Conservation (phyloP, 1,139 yeast genomes). For the Lodderomyces margitis region DNA sequence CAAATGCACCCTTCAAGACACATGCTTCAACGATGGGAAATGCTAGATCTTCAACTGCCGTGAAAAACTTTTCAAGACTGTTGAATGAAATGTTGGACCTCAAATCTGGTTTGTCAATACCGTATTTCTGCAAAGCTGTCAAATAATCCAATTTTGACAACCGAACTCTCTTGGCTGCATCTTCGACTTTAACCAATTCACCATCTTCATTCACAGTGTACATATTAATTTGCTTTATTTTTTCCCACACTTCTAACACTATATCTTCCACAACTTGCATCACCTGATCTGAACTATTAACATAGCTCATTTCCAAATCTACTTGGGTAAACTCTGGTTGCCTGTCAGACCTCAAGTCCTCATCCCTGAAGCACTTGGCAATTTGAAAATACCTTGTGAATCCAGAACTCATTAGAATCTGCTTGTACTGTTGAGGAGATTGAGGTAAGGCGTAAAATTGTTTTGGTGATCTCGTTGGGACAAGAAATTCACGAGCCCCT, state of each 20-base stretch:
- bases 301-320: constrained; percentile 90
- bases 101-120: constrained; percentile 94
- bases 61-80: constrained; percentile 44
- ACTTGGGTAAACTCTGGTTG: constrained; percentile 98
- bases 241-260: constrained; percentile 56
- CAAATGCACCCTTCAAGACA: constrained; percentile 53
- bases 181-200: constrained; percentile 23
- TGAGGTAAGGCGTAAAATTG: constrained; percentile 90
- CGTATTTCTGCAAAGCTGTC: constrained; percentile 71
- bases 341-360: constrained; percentile 89
- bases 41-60: constrained; percentile 29
- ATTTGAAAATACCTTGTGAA: constrained; percentile 81
- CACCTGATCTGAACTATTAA: constrained; percentile 64
- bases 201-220: constrained; percentile 31
- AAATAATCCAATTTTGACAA: constrained; percentile 56
- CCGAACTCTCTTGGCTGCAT: constrained; percentile 16
- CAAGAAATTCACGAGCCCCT: constrained; percentile 94
- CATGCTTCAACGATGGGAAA: constrained; percentile 75
- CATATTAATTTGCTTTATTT: constrained; percentile 38
- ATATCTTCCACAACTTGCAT: constrained; percentile 60
- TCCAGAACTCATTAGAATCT: constrained; percentile 91
- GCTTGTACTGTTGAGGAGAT: constrained; percentile 97
- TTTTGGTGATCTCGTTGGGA: constrained; percentile 71
- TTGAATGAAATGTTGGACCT: constrained; percentile 57
- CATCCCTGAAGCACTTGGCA: constrained; percentile 94